A percentile compares a stretch with the other conserved stretches of the same genome.
phyloP scores from a whole-genome alignment of 23 red algal genomes.

The Gracilaria vermiculophylla region DNA sequence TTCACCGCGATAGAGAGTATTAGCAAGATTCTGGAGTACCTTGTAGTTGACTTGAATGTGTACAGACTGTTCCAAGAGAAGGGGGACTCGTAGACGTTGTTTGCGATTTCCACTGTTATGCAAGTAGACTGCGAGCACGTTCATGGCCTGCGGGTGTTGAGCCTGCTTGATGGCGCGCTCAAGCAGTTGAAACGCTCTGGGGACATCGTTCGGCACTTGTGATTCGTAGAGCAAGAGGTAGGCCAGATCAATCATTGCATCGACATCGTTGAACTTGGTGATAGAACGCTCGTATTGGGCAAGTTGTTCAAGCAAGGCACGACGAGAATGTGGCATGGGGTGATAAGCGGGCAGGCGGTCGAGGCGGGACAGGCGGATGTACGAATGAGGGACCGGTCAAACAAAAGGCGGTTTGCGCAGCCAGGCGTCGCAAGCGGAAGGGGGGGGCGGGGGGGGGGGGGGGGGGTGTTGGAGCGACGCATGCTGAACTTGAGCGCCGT shows the following conservation, averaged over 20 bases:
- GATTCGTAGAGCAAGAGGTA: background rate
- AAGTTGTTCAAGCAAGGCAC: background rate
- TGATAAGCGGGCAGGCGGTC: background rate
- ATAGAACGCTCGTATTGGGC: background rate
- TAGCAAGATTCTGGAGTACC: background rate
- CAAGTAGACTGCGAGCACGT: background rate
- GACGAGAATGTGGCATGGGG: too few relatives aligned
- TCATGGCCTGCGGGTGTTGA: background rate
- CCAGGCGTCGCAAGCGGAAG: background rate
- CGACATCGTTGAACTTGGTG: background rate
- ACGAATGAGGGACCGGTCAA: background rate
- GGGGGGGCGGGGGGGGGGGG: too few relatives aligned
- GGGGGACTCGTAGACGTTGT: background rate
- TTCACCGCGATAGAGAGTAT: background rate
- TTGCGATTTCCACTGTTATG: background rate
- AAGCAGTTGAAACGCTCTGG: background rate
- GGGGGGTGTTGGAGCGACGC: background rate
- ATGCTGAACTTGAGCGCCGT: too few relatives aligned
- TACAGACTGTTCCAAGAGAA: background rate
- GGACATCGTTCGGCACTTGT: background rate
- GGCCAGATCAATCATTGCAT: conserved; percentile 18
- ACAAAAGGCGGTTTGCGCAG: background rate
- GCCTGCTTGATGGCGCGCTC: conserved; percentile 23
- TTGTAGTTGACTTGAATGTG: background rate
- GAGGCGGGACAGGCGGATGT: background rate